phyloP scores from a whole-genome alignment of 495 filamentous ascomycete genomes.

The Bombardia bombarda region DNA sequence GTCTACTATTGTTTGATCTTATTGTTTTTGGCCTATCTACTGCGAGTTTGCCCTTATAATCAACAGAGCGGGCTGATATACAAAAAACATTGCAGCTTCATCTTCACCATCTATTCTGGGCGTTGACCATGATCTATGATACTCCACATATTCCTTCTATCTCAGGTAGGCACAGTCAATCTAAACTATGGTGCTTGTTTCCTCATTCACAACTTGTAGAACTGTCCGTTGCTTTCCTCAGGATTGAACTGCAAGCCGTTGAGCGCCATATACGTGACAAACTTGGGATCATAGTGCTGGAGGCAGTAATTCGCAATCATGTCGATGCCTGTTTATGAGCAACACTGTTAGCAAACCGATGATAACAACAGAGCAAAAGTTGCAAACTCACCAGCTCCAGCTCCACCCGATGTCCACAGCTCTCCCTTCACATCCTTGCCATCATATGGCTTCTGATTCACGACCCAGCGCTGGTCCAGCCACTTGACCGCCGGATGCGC shows the following conservation, averaged over 20 bases:
- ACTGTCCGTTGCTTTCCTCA: background rate
- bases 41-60: too few relatives aligned
- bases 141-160: too few relatives aligned
- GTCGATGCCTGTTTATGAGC: constrained; percentile 9
- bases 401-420: constrained; percentile 18
- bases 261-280: constrained; percentile 14
- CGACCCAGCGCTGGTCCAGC: constrained; percentile 16
- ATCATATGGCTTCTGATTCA: constrained; percentile 13
- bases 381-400: constrained; percentile 12
- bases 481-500: constrained; percentile 12
- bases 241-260: constrained; percentile 9
- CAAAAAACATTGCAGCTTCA: too few relatives aligned
- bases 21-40: too few relatives aligned
- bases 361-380: background rate
- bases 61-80: too few relatives aligned
- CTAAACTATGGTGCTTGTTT: too few relatives aligned
- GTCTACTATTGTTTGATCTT: too few relatives aligned
- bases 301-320: constrained; percentile 20
- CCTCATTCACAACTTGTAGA: too few relatives aligned
- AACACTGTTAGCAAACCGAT: background rate
- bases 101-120: too few relatives aligned
- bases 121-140: too few relatives aligned
- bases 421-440: constrained; percentile 12
- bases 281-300: constrained; percentile 12
- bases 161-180: too few relatives aligned